Conservation (phyloP, 306 rosid species). For the Hippophae rhamnoides region DNA sequence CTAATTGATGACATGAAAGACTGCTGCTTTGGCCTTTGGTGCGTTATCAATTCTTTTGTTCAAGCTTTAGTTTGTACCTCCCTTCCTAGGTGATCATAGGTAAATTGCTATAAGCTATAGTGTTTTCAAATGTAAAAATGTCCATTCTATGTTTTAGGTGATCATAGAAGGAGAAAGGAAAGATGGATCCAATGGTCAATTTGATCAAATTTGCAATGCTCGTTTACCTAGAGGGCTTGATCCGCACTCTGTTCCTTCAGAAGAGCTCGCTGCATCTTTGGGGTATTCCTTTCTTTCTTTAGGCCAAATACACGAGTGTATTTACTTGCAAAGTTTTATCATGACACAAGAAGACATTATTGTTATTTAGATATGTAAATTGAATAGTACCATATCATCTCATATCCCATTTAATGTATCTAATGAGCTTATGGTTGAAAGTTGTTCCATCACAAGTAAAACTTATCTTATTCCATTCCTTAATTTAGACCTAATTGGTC, state of each 20-base stretch:
- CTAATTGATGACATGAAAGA: no score
- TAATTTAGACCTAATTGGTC: no score
- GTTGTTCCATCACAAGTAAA: no score
- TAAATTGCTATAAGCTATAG: slow-evolving; percentile 1
- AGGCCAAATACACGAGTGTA: slow-evolving; percentile 4
- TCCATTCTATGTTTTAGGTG: slow-evolving; percentile 40
- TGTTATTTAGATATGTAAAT: no score
- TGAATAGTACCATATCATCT: no score
- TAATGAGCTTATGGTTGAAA: no score
- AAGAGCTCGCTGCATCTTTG: slow-evolving; percentile 89
- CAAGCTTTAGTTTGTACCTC: neutral
- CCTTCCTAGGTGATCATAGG: neutral
- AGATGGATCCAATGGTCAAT: slow-evolving; percentile 52
- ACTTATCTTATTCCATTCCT: no score
- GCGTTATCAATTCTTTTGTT: neutral
- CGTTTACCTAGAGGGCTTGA: slow-evolving; percentile 85
- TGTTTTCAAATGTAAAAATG: slow-evolving; percentile 4
- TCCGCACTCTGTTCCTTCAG: slow-evolving; percentile 83
- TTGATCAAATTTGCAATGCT: slow-evolving; percentile 85
- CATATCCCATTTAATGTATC: no score
- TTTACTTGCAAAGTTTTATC: slow-evolving; percentile 3
- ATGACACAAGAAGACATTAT: slow-evolving; percentile 13
- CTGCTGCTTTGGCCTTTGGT: no score
- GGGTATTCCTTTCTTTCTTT: slow-evolving; percentile 42
- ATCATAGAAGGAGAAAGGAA: slow-evolving; percentile 47